Conservation (phyloP, 805 yeast species). For the Myxozyma neotropica region DNA sequence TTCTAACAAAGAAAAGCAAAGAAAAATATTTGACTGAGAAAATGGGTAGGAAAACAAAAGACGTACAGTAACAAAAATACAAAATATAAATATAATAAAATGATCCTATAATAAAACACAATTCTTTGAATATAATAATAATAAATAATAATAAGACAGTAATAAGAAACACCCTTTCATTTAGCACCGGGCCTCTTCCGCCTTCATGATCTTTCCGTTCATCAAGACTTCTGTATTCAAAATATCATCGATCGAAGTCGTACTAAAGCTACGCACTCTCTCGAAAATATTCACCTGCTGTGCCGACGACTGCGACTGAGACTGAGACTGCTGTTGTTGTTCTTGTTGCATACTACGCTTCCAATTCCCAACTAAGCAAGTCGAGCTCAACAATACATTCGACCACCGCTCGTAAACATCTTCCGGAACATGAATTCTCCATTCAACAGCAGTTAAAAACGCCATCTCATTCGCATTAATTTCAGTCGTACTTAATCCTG, state of each 20-base stretch:
- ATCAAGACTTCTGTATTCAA: neutral
- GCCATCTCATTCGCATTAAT: constrained; percentile 57
- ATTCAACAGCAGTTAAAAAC: constrained; percentile 57
- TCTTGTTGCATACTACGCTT: neutral
- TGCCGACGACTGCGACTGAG: neutral
- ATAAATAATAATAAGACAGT: neutral
- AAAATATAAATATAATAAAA: neutral
- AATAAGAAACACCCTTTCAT: neutral
- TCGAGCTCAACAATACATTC: constrained; percentile 33
- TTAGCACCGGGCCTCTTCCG: neutral
- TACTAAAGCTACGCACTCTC: neutral
- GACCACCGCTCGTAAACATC: constrained; percentile 52
- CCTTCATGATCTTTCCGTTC: neutral
- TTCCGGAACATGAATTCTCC: constrained; percentile 57
- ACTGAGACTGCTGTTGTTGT: neutral
- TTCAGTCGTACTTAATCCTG: constrained; percentile 60
- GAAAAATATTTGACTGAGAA: neutral
- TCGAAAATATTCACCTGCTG: neutral
- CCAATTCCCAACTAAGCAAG: constrained; percentile 23
- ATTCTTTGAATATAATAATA: neutral
- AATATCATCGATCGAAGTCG: neutral
- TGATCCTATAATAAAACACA: neutral
- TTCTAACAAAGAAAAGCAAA: no score
- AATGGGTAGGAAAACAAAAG: neutral
- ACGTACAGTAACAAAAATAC: neutral